Evolutionary conservation across 768 basidiomycete species (phyloP).

Genomic region (Sistotremastrum suecicum): DNA sequence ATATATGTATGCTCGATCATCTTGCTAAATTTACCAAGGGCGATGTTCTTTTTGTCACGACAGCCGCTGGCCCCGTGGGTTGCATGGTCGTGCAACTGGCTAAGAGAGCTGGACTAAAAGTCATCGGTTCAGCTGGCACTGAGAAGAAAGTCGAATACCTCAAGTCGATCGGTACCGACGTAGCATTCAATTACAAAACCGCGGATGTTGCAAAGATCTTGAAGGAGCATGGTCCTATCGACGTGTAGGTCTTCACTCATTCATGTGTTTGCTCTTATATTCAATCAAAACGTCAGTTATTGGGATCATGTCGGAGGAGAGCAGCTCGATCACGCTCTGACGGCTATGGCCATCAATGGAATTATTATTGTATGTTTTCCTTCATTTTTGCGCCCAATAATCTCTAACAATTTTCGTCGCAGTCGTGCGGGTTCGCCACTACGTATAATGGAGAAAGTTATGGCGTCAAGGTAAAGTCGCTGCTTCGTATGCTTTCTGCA

Average conservation of each 20-base stretch:
- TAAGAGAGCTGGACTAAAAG: constrained; percentile 25
- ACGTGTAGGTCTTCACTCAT: constrained; percentile 13
- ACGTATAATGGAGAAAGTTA: constrained; percentile 16
- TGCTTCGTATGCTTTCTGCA: not conserved
- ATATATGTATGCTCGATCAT: not conserved
- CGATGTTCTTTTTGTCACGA: constrained; percentile 22
- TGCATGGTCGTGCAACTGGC: constrained; percentile 22
- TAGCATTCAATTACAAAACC: constrained; percentile 24
- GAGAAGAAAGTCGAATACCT: constrained; percentile 27
- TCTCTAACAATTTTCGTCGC: not conserved
- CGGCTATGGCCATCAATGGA: constrained; percentile 27
- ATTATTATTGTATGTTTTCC: constrained; percentile 28
- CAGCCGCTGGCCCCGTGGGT: constrained; percentile 16
- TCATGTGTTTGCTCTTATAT: not conserved
- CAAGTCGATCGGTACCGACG: constrained; percentile 20
- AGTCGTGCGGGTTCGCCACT: constrained; percentile 18
- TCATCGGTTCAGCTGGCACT: constrained; percentile 27
- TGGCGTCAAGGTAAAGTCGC: constrained; percentile 9
- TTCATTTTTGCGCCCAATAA: not conserved
- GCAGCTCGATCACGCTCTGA: constrained; percentile 40
- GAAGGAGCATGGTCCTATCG: constrained; percentile 20
- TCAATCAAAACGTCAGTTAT: constrained; percentile 18
- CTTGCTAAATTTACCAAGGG: constrained; percentile 9
- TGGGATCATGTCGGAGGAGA: constrained; percentile 52
- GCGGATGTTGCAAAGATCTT: constrained; percentile 17